These are phyloP conservation scores for Arthrobotrys sphaeroides DNA, from an alignment of 2,329 filamentous ascomycete species.

Conservation along the genomic window DNA sequence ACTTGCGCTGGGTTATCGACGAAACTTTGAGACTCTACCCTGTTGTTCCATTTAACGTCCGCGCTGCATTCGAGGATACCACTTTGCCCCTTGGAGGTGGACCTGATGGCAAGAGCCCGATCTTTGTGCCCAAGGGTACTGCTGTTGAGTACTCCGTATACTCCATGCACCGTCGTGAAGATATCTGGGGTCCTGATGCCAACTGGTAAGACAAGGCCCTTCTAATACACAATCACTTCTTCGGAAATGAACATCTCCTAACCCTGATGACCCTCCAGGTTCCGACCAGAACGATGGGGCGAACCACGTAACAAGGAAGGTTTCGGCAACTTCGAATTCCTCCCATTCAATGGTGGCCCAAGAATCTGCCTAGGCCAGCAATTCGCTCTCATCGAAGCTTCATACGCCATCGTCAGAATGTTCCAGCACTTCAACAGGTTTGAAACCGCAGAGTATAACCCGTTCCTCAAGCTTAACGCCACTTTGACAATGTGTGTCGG, in stretches of 20 bases:
- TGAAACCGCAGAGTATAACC: slow-evolving; percentile 57
- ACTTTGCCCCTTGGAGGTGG: slow-evolving; percentile 59
- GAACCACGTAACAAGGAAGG: slow-evolving; percentile 38
- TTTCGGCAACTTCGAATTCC: slow-evolving; percentile 59
- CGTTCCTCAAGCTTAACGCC: slow-evolving; percentile 44
- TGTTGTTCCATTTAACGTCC: slow-evolving; percentile 67
- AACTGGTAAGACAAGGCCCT: slow-evolving; percentile 27
- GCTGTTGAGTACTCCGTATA: slow-evolving; percentile 58
- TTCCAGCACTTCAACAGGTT: slow-evolving; percentile 60
- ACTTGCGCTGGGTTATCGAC: slow-evolving; percentile 58
- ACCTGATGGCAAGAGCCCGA: slow-evolving; percentile 57
- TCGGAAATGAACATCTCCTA: neutral
- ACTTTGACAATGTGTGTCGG: slow-evolving; percentile 55
- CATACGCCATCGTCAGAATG: slow-evolving; percentile 60
- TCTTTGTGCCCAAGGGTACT: slow-evolving; percentile 58
- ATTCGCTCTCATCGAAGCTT: slow-evolving; percentile 61
- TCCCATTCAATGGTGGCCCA: slow-evolving; percentile 64
- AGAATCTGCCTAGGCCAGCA: slow-evolving; percentile 64
- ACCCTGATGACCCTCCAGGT: slow-evolving; percentile 15
- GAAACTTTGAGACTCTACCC: slow-evolving; percentile 62
- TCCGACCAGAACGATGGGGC: slow-evolving; percentile 49
- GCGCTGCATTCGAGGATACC: slow-evolving; percentile 64
- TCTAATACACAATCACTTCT: neutral
- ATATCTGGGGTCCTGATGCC: slow-evolving; percentile 54
- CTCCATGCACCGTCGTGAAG: slow-evolving; percentile 55